Conservation (phyloP, 176 grass and related monocot genomes). For the Cymbopogon citratus region DNA sequence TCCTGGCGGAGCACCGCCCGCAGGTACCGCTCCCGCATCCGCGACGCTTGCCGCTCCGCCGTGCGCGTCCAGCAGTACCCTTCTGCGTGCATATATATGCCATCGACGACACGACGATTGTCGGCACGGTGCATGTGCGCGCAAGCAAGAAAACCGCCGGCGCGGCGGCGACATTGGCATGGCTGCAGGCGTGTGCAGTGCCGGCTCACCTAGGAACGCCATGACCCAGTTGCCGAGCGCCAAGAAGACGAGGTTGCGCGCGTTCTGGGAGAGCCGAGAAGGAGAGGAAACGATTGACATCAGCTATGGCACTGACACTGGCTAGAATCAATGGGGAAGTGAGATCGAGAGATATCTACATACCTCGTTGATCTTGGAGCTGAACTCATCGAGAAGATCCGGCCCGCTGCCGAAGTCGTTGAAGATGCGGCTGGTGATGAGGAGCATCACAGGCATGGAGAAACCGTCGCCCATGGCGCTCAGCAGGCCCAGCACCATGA, state of each 20-base stretch:
- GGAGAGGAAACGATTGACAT: neutral
- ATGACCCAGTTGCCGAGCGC: slow-evolving; percentile 52
- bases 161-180: neutral
- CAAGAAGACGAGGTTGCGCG: slow-evolving; percentile 65
- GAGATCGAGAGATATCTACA: neutral
- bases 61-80: slow-evolving; percentile 45
- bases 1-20: slow-evolving; percentile 85
- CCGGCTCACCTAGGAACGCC: slow-evolving; percentile 70
- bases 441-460: slow-evolving; percentile 74
- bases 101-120: neutral
- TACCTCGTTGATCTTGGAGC: slow-evolving; percentile 57
- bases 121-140: neutral
- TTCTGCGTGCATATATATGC: neutral
- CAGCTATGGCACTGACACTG: neutral
- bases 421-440: slow-evolving; percentile 70
- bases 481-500: slow-evolving; percentile 69
- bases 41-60: slow-evolving; percentile 81
- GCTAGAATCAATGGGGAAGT: neutral
- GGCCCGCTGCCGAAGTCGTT: slow-evolving; percentile 64
- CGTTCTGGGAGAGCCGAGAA: slow-evolving; percentile 27
- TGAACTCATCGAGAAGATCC: slow-evolving; percentile 35
- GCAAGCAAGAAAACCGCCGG: neutral
- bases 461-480: slow-evolving; percentile 77
- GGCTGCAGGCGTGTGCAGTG: neutral
- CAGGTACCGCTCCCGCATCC: slow-evolving; percentile 71